Percentiles rank a stretch among this genome's conserved stretches.
These are phyloP conservation scores for Trematosphaeria pertusa DNA, from an alignment of 2,329 filamentous ascomycete species.

Conservation along the genomic window DNA sequence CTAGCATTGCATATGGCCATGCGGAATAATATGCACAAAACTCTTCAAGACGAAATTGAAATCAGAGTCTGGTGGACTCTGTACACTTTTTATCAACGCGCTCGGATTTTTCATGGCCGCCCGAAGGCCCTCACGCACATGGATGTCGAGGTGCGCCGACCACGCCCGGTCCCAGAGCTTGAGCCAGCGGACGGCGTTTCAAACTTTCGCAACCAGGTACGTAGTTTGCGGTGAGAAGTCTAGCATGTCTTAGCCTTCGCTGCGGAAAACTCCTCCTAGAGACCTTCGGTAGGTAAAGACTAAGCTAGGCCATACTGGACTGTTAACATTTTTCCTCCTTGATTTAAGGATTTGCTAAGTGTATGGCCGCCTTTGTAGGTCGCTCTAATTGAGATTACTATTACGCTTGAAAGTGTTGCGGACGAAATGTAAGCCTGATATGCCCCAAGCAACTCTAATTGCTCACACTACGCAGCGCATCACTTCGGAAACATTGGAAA, in stretches of 20 bases:
- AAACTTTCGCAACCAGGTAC: slow-evolving; percentile 5
- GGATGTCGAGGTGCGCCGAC: slow-evolving; percentile 3
- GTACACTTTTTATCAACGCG: slow-evolving; percentile 49
- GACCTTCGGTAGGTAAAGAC: too few relatives aligned
- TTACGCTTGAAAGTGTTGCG: slow-evolving; percentile 2
- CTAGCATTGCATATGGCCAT: slow-evolving; percentile 64
- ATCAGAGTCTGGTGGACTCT: slow-evolving; percentile 66
- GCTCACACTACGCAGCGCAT: background rate
- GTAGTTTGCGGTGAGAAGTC: too few relatives aligned
- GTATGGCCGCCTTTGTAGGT: too few relatives aligned
- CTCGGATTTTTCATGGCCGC: slow-evolving; percentile 2
- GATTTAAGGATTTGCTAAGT: too few relatives aligned
- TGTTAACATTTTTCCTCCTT: too few relatives aligned
- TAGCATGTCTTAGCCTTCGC: too few relatives aligned
- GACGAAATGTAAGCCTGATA: background rate
- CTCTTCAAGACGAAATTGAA: slow-evolving; percentile 59
- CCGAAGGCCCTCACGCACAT: background rate
- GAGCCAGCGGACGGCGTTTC: slow-evolving; percentile 1
- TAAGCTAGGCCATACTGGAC: too few relatives aligned
- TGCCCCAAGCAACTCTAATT: background rate
- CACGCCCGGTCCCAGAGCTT: slow-evolving; percentile 1
- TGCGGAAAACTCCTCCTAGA: too few relatives aligned
- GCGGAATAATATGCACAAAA: slow-evolving; percentile 66
- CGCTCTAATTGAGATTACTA: slow-evolving; percentile 2
- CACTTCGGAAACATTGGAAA: background rate